Evolutionary conservation across 371 early-diverging fungal species (phyloP), one percentile per base, ranked within the genome.

Genomic region (Zychaea mexicana): DNA sequence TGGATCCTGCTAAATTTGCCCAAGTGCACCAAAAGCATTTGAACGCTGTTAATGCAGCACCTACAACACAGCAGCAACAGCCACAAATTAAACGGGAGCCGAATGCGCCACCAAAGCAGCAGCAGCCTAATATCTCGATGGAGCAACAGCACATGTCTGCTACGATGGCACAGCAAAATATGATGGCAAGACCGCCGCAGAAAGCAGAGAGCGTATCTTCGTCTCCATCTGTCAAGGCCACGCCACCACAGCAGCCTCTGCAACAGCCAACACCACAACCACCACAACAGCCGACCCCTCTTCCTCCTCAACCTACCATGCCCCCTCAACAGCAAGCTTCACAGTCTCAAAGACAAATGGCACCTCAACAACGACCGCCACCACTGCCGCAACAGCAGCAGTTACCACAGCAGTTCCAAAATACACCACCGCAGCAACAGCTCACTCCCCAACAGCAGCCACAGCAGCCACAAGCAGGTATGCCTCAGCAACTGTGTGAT

Each of bases 1-100:
- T 81, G 60, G 81, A 81, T 66, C 69, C 76, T 12, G 67, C 60
- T 9, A 71, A 73, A 15, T 81, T 77, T 57, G 63, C 68, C 17
- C 72, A 73, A 26, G 17, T 69, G 27, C 55, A 62, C 2, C 62
- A 75, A 56, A 70, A 74, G 38, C 56, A 52, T 57, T 38, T 52
- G 31, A 55, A 52, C 6, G 31, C 54, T 12, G 70, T 63, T 19
- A 67, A 62, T 39, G 63, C 62, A 15, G 26, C 32, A 17, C 55
- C 46, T 52, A 54, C 61, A 4, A n/a, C n/a, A n/a, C n/a, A 42
- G 2, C 42, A 42, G 42, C 33, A 33, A 19, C 57, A 19, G 68
- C 59, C 27, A 67, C 64, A 27, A 59, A 21, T 21, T 13, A 57
- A 67, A 52, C 42, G 46, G 28, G 53, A 58, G 46, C 26, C 45